Evolutionary conservation across 2,329 filamentous ascomycete species (phyloP).

Genomic region (Cordyceps cateniannulata): DNA sequence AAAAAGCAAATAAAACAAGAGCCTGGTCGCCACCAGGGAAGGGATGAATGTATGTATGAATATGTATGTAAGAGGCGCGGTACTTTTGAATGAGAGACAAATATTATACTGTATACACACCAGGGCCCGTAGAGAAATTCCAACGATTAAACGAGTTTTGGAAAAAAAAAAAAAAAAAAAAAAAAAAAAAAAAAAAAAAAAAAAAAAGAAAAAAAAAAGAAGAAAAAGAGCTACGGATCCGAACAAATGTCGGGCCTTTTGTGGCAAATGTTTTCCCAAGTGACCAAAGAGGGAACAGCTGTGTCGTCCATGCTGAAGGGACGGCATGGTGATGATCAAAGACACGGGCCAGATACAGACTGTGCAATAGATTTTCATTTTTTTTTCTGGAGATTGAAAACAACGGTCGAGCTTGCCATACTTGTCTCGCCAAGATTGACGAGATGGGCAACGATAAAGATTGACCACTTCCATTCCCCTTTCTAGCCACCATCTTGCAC

Average conservation of each 20-base stretch:
- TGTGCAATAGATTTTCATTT: neutral
- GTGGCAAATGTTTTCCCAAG: neutral
- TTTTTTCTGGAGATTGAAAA: neutral
- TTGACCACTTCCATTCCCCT: neutral
- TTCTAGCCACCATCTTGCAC: constrained; percentile 6
- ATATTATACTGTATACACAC: constrained; percentile 1
- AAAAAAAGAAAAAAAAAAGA: neutral
- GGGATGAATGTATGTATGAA: neutral
- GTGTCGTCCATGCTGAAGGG: neutral
- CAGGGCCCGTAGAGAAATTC: neutral
- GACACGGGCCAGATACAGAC: neutral
- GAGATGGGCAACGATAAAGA: neutral
- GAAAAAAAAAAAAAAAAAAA: neutral
- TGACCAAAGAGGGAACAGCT: neutral
- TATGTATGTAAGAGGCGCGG: neutral
- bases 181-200: neutral
- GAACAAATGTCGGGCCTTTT: neutral
- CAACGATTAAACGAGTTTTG: neutral
- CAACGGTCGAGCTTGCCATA: neutral
- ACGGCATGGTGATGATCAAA: neutral
- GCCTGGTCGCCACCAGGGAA: no score
- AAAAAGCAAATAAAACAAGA: constrained; percentile 5
- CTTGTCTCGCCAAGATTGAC: neutral
- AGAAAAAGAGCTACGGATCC: neutral
- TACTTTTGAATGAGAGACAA: neutral